phyloP scores from a whole-genome alignment of 2,329 filamentous ascomycete genomes.

The Chrysoporthe austroafricana region DNA sequence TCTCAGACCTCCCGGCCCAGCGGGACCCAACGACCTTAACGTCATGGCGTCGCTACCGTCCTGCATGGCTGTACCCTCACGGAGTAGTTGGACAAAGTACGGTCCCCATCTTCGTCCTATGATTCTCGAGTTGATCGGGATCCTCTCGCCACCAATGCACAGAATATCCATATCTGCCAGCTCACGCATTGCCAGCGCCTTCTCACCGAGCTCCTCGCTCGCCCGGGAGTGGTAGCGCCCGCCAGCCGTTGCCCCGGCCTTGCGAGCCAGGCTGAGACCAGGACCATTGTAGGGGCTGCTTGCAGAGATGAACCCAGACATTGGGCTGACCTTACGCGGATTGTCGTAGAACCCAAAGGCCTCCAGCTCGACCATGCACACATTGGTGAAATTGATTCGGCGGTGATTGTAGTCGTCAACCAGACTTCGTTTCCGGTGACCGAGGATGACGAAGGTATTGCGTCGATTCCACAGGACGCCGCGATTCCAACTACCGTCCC shows the following conservation, averaged over 20 bases:
- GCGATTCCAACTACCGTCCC: slow-evolving; percentile 96
- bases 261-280: slow-evolving; percentile 60
- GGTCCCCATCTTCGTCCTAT: slow-evolving; percentile 89
- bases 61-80: slow-evolving; percentile 75
- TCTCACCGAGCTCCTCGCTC: slow-evolving; percentile 83
- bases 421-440: slow-evolving; percentile 88
- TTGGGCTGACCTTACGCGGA: slow-evolving; percentile 75
- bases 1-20: slow-evolving; percentile 61
- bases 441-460: slow-evolving; percentile 94
- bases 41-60: slow-evolving; percentile 77
- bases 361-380: slow-evolving; percentile 96
- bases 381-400: slow-evolving; percentile 94
- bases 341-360: slow-evolving; percentile 98
- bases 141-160: slow-evolving; percentile 85
- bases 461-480: slow-evolving; percentile 91
- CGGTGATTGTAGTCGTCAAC: slow-evolving; percentile 99
- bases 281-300: slow-evolving; percentile 69
- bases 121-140: slow-evolving; percentile 91
- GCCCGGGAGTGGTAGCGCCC: slow-evolving; percentile 76
- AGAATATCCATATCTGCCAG: slow-evolving; percentile 96
- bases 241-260: slow-evolving; percentile 69
- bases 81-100: slow-evolving; percentile 90
- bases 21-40: slow-evolving; percentile 61
- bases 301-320: slow-evolving; percentile 83
- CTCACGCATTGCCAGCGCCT: slow-evolving; percentile 79